A percentile compares a stretch with the other conserved stretches of the same genome.
phyloP scores from a whole-genome alignment of 2,329 filamentous ascomycete genomes.

The Aspergillus sp. region DNA sequence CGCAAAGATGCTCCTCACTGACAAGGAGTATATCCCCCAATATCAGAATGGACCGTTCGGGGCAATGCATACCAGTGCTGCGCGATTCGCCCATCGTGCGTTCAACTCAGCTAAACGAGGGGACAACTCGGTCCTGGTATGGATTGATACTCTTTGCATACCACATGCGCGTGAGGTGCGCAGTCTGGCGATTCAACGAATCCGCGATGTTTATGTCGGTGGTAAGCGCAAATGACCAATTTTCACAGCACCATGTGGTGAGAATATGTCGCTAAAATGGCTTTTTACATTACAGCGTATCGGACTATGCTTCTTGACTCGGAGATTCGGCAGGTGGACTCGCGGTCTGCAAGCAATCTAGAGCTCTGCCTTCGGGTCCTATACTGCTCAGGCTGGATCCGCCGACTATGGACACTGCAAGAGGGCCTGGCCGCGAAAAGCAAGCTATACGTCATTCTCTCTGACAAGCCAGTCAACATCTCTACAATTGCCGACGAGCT shows the following conservation, averaged over 20 bases:
- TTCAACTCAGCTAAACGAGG: background rate
- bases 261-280: background rate
- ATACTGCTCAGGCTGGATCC: background rate
- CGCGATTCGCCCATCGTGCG: background rate
- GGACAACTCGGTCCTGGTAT: background rate
- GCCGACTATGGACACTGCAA: background rate
- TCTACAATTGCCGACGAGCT: background rate
- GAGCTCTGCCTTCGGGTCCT: background rate
- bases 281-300: background rate
- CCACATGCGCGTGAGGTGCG: background rate
- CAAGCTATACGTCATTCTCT: background rate
- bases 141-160: background rate
- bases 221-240: background rate
- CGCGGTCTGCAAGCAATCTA: background rate
- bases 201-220: background rate
- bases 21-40: background rate
- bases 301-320: background rate
- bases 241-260: background rate
- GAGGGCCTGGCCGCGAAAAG: background rate
- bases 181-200: background rate
- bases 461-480: background rate
- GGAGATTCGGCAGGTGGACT: background rate
- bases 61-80: background rate
- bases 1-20: background rate
- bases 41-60: background rate